A percentile compares a stretch with the other conserved stretches of the same genome.
Conservation (phyloP, 352 stramenopile genomes). For the Pythium diclinum region DNA sequence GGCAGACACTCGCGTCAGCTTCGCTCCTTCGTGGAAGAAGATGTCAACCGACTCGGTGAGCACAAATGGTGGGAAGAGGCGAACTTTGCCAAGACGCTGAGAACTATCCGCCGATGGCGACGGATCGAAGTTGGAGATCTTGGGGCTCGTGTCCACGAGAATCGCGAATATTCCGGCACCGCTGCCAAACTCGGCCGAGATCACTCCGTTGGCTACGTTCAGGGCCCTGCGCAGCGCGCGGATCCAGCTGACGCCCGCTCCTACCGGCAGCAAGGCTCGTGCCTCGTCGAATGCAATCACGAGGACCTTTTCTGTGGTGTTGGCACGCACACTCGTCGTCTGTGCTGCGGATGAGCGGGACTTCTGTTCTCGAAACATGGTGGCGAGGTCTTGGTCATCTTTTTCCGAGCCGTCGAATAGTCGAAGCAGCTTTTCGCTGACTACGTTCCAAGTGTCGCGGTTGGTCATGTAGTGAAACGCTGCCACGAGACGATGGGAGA, state of each 20-base stretch:
- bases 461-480: background rate
- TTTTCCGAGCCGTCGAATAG: background rate
- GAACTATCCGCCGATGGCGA: background rate
- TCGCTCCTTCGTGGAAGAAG: background rate
- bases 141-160: background rate
- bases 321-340: background rate
- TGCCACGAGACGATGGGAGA: background rate
- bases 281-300: slow-evolving; percentile 10
- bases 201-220: background rate
- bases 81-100: background rate
- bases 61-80: slow-evolving; percentile 6
- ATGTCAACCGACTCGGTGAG: slow-evolving; percentile 5
- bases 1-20: background rate
- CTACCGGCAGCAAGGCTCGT: background rate
- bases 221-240: background rate
- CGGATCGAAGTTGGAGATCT: background rate
- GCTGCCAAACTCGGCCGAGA: background rate
- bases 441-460: background rate
- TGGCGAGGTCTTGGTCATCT: background rate
- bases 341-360: no score
- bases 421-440: background rate
- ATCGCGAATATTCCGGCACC: background rate
- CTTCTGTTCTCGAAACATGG: background rate
- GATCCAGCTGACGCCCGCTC: background rate
- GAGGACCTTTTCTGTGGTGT: background rate